Conservation (phyloP, 2,329 filamentous ascomycete species). For the Tolypocladium paradoxum region DNA sequence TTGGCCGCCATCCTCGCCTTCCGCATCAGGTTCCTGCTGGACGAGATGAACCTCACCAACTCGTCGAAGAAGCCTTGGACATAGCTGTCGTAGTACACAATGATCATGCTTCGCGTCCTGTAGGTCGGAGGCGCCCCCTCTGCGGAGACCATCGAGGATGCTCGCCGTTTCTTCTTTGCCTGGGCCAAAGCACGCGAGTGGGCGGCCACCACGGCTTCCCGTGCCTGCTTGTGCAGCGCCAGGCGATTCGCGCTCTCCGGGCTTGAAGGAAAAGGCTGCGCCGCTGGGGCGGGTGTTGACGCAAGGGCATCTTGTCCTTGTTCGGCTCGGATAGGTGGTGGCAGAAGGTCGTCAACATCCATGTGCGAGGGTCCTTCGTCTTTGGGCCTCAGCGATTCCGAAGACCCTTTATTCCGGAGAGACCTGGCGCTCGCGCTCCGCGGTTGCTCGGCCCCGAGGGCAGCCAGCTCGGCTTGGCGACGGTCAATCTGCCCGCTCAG, state of each 20-base stretch:
- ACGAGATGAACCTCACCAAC: slow-evolving; percentile 71
- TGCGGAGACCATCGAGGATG: slow-evolving; percentile 40
- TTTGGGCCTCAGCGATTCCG: slow-evolving; percentile 39
- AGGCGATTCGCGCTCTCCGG: slow-evolving; percentile 7
- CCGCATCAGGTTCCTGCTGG: slow-evolving; percentile 71
- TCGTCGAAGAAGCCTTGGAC: slow-evolving; percentile 76
- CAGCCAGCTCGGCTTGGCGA: slow-evolving; percentile 50
- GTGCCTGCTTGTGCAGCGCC: slow-evolving; percentile 24
- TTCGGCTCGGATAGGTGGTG: not conserved
- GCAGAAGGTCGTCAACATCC: slow-evolving; percentile 4
- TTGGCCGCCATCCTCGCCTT: slow-evolving; percentile 79
- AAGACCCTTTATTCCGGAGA: slow-evolving; percentile 40
- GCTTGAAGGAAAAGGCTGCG: slow-evolving; percentile 17
- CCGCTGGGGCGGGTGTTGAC: slow-evolving; percentile 2
- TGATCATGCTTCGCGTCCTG: slow-evolving; percentile 63
- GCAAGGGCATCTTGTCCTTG: slow-evolving; percentile 1
- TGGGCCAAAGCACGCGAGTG: slow-evolving; percentile 35
- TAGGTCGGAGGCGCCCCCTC: slow-evolving; percentile 43
- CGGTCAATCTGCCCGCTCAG: slow-evolving; percentile 50
- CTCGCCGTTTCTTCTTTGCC: slow-evolving; percentile 38
- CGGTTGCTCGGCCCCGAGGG: slow-evolving; percentile 23
- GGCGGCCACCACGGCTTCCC: slow-evolving; percentile 33
- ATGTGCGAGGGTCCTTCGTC: slow-evolving; percentile 27
- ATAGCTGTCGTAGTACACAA: slow-evolving; percentile 87
- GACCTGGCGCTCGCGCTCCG: slow-evolving; percentile 25